phyloP scores from a whole-genome alignment of 352 stramenopile species.

The Phytophthora macrochlamydospora region DNA sequence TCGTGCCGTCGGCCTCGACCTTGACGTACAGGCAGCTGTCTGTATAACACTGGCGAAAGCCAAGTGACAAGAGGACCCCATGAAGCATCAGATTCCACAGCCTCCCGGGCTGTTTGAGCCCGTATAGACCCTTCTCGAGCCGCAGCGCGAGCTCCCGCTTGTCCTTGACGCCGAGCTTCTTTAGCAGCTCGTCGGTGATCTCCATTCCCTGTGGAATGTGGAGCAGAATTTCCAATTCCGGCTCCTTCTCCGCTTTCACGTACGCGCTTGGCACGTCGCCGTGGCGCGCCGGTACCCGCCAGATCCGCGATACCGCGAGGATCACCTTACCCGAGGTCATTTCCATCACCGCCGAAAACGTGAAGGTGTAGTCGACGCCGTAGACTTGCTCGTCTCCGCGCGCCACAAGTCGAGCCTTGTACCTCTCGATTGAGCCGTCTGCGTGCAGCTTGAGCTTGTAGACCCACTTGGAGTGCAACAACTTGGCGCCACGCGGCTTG shows the following conservation, averaged over 20 bases:
- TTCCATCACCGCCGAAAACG: slow-evolving; percentile 31
- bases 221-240: slow-evolving; percentile 26
- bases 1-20: neutral
- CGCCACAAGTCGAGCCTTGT: slow-evolving; percentile 17
- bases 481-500: slow-evolving; percentile 4
- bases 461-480: slow-evolving; percentile 33
- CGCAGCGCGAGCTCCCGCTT: slow-evolving; percentile 17
- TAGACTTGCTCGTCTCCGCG: slow-evolving; percentile 22
- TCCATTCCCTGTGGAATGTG: slow-evolving; percentile 26
- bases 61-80: slow-evolving; percentile 7
- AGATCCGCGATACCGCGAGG: slow-evolving; percentile 14
- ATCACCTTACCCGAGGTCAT: slow-evolving; percentile 25
- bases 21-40: slow-evolving; percentile 38
- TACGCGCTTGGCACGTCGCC: slow-evolving; percentile 38
- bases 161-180: slow-evolving; percentile 2
- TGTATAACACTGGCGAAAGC: slow-evolving; percentile 25
- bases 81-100: slow-evolving; percentile 32
- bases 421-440: slow-evolving; percentile 12
- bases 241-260: slow-evolving; percentile 25
- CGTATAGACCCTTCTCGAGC: slow-evolving; percentile 36
- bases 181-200: slow-evolving; percentile 13
- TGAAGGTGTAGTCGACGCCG: slow-evolving; percentile 18
- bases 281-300: slow-evolving; percentile 22
- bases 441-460: slow-evolving; percentile 22
- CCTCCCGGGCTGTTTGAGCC: slow-evolving; percentile 29